Base-by-base conservation (phyloP, 2,329 filamentous ascomycete genomes). In the Penicillium sclerotiorum region DNA sequence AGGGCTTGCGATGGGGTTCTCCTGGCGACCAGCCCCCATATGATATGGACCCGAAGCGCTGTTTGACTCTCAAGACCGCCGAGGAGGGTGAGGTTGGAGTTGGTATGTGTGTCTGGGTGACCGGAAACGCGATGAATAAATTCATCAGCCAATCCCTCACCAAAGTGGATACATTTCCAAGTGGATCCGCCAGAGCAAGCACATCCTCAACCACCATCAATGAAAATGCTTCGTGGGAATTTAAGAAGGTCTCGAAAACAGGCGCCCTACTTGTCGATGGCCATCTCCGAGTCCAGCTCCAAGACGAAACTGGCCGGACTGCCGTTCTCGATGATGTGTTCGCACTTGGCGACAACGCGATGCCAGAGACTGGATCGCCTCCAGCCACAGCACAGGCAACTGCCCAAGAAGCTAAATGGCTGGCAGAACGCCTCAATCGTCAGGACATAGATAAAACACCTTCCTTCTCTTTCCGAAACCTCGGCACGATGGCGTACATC, bases 311-410 rank as follows among this genome's bases (percentile, higher is more conserved):
- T 23, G 68, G 66, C 12, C 51, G 65, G 22, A 65, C 56, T 2
- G 77, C 74, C 2, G 70, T 78, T 3, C 68, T 83, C 35, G 68
- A 75, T 15, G 79, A 83, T 51, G 80, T 84, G 43, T 81, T 74
- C 46, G 72, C 79, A 1, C 61, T 82, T 8, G 82, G 82, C 15
- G 82, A 84, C 66, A 84, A 81, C 55, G 80, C 79, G 1, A 74
- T 77, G 54, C 68, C 78, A 1, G 80, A 82, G 60, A 75, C 68
- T 2, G 78, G 77, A 1, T 64, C 71, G 0, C 80, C 73, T 1
- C 82, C 82, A 0, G 80, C 81, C 0, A 85, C 82, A 1, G 81
- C 82, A 2, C 82, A 83, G 63, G 81, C 82, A 1, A 80, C 81
- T 0, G 76, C 73, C 13, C 82, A 85, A 60, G 80, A 84, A 62